phyloP scores from a whole-genome alignment of 768 basidiomycete species.

The Imleria badia region DNA sequence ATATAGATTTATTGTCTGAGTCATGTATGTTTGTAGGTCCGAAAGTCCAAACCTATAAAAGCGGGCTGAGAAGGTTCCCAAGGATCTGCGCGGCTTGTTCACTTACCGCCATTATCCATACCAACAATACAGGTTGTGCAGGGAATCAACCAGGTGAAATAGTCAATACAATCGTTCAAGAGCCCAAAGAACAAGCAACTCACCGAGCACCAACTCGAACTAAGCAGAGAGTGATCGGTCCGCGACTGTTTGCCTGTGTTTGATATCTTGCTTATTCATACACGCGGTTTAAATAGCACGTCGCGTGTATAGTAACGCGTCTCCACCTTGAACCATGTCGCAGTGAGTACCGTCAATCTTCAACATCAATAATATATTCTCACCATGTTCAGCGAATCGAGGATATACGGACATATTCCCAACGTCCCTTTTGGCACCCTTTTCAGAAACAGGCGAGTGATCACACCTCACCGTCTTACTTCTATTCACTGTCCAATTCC shows the following conservation, averaged over 20 bases:
- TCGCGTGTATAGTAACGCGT: conserved; percentile 6
- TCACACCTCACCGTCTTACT: background rate
- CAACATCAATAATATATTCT: background rate
- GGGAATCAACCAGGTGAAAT: background rate
- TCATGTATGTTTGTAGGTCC: conserved; percentile 7
- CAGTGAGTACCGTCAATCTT: conserved; percentile 6
- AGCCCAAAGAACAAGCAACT: no score
- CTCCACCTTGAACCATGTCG: conserved; percentile 11
- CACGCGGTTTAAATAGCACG: conserved; percentile 7
- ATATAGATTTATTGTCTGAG: conserved; percentile 17
- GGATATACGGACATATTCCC: conserved; percentile 31
- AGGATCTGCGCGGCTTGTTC: conserved; percentile 2
- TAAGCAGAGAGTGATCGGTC: background rate
- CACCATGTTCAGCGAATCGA: conserved; percentile 7
- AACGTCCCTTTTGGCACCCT: conserved; percentile 18
- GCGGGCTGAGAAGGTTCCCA: background rate
- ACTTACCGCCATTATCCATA: conserved; percentile 11
- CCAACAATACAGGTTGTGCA: background rate
- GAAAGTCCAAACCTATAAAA: conserved; percentile 10
- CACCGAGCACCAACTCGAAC: background rate
- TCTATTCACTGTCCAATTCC: background rate
- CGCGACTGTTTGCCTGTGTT: conserved; percentile 15
- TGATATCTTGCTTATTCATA: conserved; percentile 3
- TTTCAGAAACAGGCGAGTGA: conserved; percentile 22
- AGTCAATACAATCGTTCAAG: background rate